These are phyloP conservation scores for Candida ficus DNA, from an alignment of 805 yeast genomes.

Conservation along the genomic window DNA sequence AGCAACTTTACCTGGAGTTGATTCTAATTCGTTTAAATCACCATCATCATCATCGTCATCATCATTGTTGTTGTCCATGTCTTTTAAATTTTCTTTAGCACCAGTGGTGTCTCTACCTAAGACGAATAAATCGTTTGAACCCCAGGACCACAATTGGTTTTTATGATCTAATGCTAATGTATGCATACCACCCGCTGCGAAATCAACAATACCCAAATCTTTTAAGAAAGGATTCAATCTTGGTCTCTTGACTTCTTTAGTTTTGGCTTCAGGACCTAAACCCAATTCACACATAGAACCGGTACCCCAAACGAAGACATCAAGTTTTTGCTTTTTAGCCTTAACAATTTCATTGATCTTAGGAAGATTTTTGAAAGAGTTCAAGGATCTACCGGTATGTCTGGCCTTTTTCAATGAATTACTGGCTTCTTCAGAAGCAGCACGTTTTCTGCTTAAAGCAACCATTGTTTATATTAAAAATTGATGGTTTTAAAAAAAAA, in stretches of 20 bases:
- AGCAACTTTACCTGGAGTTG: conserved; percentile 80
- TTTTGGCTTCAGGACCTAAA: conserved; percentile 88
- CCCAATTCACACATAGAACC: conserved; percentile 98
- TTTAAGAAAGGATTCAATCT: conserved; percentile 80
- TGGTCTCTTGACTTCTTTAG: conserved; percentile 94
- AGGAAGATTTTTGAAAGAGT: conserved; percentile 24
- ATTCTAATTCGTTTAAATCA: conserved; percentile 81
- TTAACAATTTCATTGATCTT: conserved; percentile 23
- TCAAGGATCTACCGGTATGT: conserved; percentile 26
- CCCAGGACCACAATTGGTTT: conserved; percentile 96
- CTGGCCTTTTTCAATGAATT: conserved; percentile 18
- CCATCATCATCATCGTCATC: conserved; percentile 69
- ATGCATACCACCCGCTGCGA: conserved; percentile 97
- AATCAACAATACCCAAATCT: conserved; percentile 67
- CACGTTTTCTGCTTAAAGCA: conserved; percentile 23
- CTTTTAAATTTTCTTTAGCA: conserved; percentile 59
- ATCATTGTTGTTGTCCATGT: conserved; percentile 53
- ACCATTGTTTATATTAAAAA: no score
- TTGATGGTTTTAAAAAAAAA: no score
- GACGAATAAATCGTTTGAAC: conserved; percentile 88
- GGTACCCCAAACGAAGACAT: conserved; percentile 90
- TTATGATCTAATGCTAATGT: conserved; percentile 72
- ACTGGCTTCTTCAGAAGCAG: conserved; percentile 14
- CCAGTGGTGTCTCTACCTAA: conserved; percentile 81
- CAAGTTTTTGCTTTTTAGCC: conserved; percentile 37